Evolutionary conservation across 225 moss, liverwort and hornwort genomes (phyloP).

Genomic region (Rhytidiadelphus loreus): DNA sequence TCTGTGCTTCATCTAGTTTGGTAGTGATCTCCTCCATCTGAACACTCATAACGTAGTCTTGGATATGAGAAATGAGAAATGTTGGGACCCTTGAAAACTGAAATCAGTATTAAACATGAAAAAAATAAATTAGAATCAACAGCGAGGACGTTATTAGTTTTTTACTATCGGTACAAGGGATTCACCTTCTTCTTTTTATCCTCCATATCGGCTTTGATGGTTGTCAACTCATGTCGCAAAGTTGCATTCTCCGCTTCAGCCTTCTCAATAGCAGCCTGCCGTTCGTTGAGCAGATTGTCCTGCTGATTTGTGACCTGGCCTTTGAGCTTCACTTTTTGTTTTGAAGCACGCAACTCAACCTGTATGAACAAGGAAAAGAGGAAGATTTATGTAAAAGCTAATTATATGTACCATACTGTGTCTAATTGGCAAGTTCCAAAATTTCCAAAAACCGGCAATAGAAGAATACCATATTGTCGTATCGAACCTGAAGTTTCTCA

Average conservation of each 20-base stretch:
- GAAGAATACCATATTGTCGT: not conserved
- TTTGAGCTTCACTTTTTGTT: constrained; percentile 93
- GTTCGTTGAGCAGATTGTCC: constrained; percentile 78
- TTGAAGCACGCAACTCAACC: constrained; percentile 84
- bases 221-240: constrained; percentile 64
- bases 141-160: not conserved
- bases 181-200: constrained; percentile 72
- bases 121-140: not conserved
- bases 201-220: constrained; percentile 60
- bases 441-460: not conserved
- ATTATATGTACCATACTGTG: not conserved
- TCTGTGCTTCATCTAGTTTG: constrained; percentile 89
- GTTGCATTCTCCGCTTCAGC: constrained; percentile 54
- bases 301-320: constrained; percentile 90
- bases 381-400: not conserved
- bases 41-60: not conserved
- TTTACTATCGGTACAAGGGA: not conserved
- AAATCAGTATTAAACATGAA: not conserved
- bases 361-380: constrained; percentile 12
- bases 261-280: constrained; percentile 81
- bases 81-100: not conserved
- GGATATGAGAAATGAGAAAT: not conserved
- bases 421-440: not conserved
- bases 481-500: constrained; percentile 79
- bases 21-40: constrained; percentile 67